These are phyloP conservation scores for Nemania sp. DNA, from an alignment of 2,329 filamentous ascomycete genomes.

Conservation along the genomic window DNA sequence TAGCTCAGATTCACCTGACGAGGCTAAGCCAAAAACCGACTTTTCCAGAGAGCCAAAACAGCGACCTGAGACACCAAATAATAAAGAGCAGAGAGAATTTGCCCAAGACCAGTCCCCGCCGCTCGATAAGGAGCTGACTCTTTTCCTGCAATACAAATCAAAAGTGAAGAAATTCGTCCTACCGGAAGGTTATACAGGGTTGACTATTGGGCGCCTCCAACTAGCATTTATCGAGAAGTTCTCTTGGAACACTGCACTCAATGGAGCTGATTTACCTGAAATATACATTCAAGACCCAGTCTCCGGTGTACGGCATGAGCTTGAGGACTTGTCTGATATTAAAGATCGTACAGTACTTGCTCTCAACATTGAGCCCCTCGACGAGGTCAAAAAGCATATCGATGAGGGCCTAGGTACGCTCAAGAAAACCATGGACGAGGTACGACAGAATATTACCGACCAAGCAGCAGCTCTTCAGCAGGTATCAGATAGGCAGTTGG, in stretches of 20 bases:
- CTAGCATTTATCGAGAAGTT: slow-evolving; percentile 99
- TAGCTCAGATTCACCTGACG: slow-evolving; percentile 49
- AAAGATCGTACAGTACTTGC: slow-evolving; percentile 97
- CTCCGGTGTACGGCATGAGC: slow-evolving; percentile 94
- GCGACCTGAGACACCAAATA: slow-evolving; percentile 55
- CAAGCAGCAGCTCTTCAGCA: slow-evolving; percentile 85
- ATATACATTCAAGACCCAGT: slow-evolving; percentile 98
- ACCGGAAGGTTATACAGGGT: slow-evolving; percentile 82
- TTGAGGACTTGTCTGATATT: slow-evolving; percentile 92
- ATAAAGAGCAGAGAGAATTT: slow-evolving; percentile 66
- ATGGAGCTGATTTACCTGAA: slow-evolving; percentile 91
- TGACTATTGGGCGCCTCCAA: slow-evolving; percentile 89
- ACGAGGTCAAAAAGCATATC: slow-evolving; percentile 96
- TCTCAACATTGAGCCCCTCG: slow-evolving; percentile 89
- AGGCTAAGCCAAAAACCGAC: slow-evolving; percentile 41
- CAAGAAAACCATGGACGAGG: slow-evolving; percentile 83
- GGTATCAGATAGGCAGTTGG: slow-evolving; percentile 90
- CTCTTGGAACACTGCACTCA: slow-evolving; percentile 97
- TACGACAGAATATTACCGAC: slow-evolving; percentile 85
- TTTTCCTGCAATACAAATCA: slow-evolving; percentile 96
- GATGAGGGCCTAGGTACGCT: slow-evolving; percentile 89
- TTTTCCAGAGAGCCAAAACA: slow-evolving; percentile 41
- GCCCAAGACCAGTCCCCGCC: slow-evolving; percentile 75
- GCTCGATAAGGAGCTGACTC: slow-evolving; percentile 84
- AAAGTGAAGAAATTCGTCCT: slow-evolving; percentile 97